Base-by-base conservation (phyloP, 2,329 filamentous ascomycete genomes). In the Alternaria consortialis region DNA sequence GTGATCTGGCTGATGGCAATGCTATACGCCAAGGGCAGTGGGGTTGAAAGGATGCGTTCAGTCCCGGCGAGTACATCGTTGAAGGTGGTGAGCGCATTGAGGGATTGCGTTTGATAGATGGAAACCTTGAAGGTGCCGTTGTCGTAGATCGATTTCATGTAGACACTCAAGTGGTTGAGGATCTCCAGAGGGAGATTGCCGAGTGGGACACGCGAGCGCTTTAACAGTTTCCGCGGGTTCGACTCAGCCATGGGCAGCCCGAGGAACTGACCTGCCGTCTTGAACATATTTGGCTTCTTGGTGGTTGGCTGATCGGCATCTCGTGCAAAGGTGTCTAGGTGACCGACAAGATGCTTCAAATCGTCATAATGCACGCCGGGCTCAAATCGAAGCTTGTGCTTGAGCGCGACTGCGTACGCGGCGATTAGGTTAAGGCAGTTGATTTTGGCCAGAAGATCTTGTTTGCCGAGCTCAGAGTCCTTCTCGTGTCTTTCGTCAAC, bases 1-100 rank as follows among this genome's bases (percentile, higher is more conserved):
- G 92, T 92, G 70, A 95, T 94, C 73, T 95, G 92, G 29, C 88
- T 87, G 74, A 95, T 94, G 66, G 91, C 88, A 67, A 96, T 95
- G 66, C 85, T 87, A 80, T 95, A 95, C n/a, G 92, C 92, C 53
- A 93, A 85, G 1, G 92, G 92, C 0, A 95, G 84, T 1, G 92
- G 92, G 0, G 92, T 95, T 75, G 89, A 91, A 17, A 94, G 86
- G 32, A 96, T 89, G 60, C 92, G 89, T 71, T 95, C 91, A 20
- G 88, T 89, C 51, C 89, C 88, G 5, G 87, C 87, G 69, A 92
- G 82, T 43, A 90, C 86, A 64, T 96, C 92, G 73, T 91, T 91
- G 57, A 95, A 80, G 5, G 85, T 80, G 34, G 82, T 82, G 15
- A 94, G 73, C 58, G 85, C 83, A 73, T 86, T 88, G 76, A 89